These are phyloP conservation scores for Diplosphaera chodatii DNA, from an alignment of 139 green algal species.

Conservation along the genomic window DNA sequence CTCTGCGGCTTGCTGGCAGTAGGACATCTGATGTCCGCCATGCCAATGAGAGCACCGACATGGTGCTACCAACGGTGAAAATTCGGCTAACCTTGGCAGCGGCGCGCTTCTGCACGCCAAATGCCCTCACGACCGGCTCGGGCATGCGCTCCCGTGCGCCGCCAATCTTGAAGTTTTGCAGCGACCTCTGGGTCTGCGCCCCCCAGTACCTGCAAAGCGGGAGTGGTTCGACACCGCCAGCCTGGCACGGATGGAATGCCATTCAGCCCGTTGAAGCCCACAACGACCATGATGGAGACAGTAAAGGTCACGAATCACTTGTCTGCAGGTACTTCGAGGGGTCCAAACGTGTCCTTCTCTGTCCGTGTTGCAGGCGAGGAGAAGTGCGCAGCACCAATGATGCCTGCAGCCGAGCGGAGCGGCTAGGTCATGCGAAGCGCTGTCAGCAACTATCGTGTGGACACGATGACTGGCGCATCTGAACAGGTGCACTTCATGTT, in stretches of 20 bases:
- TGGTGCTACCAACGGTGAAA: not conserved
- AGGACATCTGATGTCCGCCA: too few species aligned
- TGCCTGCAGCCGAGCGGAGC: not conserved
- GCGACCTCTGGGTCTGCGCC: conserved; percentile 93
- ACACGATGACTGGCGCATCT: too few species aligned
- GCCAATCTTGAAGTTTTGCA: conserved; percentile 98
- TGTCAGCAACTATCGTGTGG: too few species aligned
- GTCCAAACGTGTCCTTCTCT: conserved; percentile 82
- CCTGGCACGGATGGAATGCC: too few species aligned
- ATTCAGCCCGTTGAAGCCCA: too few species aligned
- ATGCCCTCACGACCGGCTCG: conserved; percentile 79
- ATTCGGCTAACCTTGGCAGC: conserved; percentile 74
- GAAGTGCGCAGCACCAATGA: not conserved
- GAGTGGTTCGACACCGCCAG: not conserved
- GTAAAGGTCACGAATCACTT: too few species aligned
- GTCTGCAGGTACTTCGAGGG: conserved; percentile 78
- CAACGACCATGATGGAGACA: too few species aligned
- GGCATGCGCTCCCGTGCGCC: conserved; percentile 84
- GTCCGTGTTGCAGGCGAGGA: conserved; percentile 32
- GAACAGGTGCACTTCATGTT: too few species aligned
- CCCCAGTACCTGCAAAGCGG: conserved; percentile 94
- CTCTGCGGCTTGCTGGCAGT: too few species aligned
- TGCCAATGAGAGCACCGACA: not conserved
- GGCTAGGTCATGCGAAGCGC: too few species aligned
- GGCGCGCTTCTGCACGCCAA: conserved; percentile 88